phyloP scores from a whole-genome alignment of 805 yeast species.

The Saccharomycopsis sp. region DNA sequence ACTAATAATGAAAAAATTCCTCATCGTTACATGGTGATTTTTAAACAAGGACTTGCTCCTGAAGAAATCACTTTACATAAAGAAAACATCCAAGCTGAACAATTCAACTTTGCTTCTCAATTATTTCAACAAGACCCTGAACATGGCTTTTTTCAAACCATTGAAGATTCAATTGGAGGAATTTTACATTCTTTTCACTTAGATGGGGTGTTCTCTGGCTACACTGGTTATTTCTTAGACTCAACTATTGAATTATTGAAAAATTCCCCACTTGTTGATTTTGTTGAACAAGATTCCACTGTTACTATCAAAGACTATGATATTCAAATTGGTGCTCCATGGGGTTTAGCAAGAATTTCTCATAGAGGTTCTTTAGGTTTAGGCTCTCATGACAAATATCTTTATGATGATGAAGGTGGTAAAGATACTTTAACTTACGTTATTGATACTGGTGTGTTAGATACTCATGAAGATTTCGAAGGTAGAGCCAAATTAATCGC shows the following conservation, averaged over 20 bases:
- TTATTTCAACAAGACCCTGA: constrained; percentile 27
- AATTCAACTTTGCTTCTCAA: constrained; percentile 31
- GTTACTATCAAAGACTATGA: constrained; percentile 56
- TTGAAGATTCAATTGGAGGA: constrained; percentile 10
- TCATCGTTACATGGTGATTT: constrained; percentile 7
- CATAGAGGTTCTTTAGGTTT: constrained; percentile 61
- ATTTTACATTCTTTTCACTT: constrained; percentile 35
- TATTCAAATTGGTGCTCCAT: constrained; percentile 77
- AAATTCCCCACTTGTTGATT: constrained; percentile 47
- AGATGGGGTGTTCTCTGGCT: constrained; percentile 54
- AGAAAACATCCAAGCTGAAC: constrained; percentile 50
- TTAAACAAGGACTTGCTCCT: constrained; percentile 34
- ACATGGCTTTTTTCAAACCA: constrained; percentile 29
- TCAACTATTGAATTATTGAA: constrained; percentile 66
- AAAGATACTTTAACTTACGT: constrained; percentile 48
- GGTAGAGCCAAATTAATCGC: constrained; percentile 56
- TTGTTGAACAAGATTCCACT: constrained; percentile 60
- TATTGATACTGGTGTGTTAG: constrained; percentile 46
- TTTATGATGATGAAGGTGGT: constrained; percentile 51
- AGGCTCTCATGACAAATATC: constrained; percentile 47
- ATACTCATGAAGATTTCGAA: constrained; percentile 44
- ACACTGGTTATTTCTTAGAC: constrained; percentile 74
- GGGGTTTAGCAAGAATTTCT: constrained; percentile 90
- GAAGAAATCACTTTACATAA: constrained; percentile 54
- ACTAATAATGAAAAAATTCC: constrained; percentile 1